Conservation (phyloP, 352 stramenopile species). For the Globisporangium polare region DNA sequence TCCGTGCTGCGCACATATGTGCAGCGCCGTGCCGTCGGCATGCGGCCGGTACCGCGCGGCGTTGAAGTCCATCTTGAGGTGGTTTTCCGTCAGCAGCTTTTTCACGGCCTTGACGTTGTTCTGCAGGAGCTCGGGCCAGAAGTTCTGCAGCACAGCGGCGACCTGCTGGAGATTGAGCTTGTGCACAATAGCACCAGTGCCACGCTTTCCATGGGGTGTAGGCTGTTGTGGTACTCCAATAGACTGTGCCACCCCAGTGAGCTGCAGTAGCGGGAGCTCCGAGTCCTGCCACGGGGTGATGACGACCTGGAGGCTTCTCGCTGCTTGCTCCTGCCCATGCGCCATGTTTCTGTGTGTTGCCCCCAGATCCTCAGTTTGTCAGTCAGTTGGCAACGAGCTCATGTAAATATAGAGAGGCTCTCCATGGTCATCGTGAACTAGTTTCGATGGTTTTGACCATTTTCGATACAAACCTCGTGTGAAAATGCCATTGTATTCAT, state of each 20-base stretch:
- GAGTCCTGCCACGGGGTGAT: slow-evolving; percentile 4
- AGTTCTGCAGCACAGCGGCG: slow-evolving; percentile 38
- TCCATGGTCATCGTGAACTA: not conserved
- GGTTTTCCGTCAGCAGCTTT: slow-evolving; percentile 35
- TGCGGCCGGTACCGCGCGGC: slow-evolving; percentile 30
- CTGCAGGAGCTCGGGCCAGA: slow-evolving; percentile 47
- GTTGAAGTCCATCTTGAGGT: slow-evolving; percentile 37
- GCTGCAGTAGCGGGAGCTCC: not conserved
- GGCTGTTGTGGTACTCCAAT: not conserved
- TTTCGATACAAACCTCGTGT: not conserved
- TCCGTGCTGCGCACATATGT: slow-evolving; percentile 57
- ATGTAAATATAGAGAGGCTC: not conserved
- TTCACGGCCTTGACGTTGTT: slow-evolving; percentile 44
- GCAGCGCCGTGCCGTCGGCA: slow-evolving; percentile 40
- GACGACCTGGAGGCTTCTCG: not conserved
- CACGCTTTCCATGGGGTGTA: not conserved
- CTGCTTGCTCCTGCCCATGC: not conserved
- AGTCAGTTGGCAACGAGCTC: not conserved
- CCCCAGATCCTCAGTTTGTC: not conserved
- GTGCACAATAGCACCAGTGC: not conserved
- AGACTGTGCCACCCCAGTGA: not conserved
- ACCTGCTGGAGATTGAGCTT: slow-evolving; percentile 44
- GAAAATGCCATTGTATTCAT: slow-evolving; percentile 5
- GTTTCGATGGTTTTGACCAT: not conserved
- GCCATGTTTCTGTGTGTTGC: not conserved